These are phyloP conservation scores for Schizochytrium sp. DNA, from an alignment of 108 stramenopile species.

Conservation along the genomic window DNA sequence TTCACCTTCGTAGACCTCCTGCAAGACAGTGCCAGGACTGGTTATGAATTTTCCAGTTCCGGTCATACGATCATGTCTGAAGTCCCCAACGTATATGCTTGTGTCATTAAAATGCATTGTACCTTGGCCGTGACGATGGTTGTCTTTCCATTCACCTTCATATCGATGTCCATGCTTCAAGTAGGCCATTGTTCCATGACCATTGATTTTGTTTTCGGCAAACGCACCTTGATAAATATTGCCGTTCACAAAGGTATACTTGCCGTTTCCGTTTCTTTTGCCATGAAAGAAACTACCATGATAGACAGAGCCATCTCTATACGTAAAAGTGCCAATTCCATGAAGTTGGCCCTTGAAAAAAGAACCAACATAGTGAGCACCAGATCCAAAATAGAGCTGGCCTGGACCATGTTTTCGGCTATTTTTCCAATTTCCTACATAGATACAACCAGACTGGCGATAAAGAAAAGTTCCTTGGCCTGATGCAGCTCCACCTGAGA, in stretches of 20 bases:
- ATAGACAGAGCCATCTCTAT: conserved; percentile 69
- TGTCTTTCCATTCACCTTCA: conserved; percentile 79
- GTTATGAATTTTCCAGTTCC: conserved; percentile 72
- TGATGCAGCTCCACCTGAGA: conserved; percentile 80
- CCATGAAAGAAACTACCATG: conserved; percentile 65
- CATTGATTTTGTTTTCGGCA: conserved; percentile 88
- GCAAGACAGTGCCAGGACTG: conserved; percentile 71
- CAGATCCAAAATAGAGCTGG: conserved; percentile 67
- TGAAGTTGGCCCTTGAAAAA: conserved; percentile 67
- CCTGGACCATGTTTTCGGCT: conserved; percentile 71
- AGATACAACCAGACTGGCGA: conserved; percentile 70
- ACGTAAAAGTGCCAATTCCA: conserved; percentile 69
- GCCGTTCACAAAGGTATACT: conserved; percentile 60
- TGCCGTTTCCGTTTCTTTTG: conserved; percentile 72
- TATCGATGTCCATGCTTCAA: conserved; percentile 77
- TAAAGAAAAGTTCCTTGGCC: conserved; percentile 81
- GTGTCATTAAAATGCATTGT: conserved; percentile 74
- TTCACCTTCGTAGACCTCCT: conserved; percentile 76
- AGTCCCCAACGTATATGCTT: conserved; percentile 67
- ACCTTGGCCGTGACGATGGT: conserved; percentile 84
- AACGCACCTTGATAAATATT: conserved; percentile 85
- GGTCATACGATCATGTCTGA: conserved; percentile 64
- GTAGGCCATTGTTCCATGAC: conserved; percentile 85
- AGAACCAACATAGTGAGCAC: conserved; percentile 62
- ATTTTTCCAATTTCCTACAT: conserved; percentile 65